phyloP scores from a whole-genome alignment of 306 rosid genomes.

The Rosa lucieae region DNA sequence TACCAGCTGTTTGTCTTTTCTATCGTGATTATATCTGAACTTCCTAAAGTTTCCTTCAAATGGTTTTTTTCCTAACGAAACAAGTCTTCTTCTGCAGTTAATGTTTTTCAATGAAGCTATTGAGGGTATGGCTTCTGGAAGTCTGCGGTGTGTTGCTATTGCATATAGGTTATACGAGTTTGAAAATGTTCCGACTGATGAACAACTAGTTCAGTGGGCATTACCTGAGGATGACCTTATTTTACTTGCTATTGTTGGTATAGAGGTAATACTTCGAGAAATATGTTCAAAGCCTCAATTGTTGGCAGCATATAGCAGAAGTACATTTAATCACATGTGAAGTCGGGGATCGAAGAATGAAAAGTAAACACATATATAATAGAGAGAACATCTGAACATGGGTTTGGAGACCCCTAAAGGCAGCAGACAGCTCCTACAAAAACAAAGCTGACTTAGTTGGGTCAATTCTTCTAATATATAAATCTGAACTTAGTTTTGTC shows the following conservation, averaged over 20 bases:
- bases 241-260: conserved; percentile 82
- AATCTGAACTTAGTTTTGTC: too few species aligned
- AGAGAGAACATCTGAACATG: too few species aligned
- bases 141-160: conserved; percentile 81
- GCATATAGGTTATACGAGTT: conserved; percentile 57
- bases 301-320: too few species aligned
- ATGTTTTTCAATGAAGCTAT: conserved; percentile 48
- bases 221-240: conserved; percentile 73
- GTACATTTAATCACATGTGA: not conserved
- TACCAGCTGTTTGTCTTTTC: too few species aligned
- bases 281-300: too few species aligned
- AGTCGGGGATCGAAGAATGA: too few species aligned
- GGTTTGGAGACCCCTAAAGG: too few species aligned
- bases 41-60: too few species aligned
- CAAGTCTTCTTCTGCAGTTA: conserved; percentile 37
- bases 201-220: conserved; percentile 68
- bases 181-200: conserved; percentile 55
- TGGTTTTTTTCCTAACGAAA: not conserved
- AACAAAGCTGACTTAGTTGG: too few species aligned
- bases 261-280: conserved; percentile 49
- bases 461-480: too few species aligned
- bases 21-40: not conserved
- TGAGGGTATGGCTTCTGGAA: conserved; percentile 72
- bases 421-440: too few species aligned
- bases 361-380: too few species aligned